Evolutionary conservation across 148 eudicot species (phyloP).

Genomic region (Vaccinium myrtillus): DNA sequence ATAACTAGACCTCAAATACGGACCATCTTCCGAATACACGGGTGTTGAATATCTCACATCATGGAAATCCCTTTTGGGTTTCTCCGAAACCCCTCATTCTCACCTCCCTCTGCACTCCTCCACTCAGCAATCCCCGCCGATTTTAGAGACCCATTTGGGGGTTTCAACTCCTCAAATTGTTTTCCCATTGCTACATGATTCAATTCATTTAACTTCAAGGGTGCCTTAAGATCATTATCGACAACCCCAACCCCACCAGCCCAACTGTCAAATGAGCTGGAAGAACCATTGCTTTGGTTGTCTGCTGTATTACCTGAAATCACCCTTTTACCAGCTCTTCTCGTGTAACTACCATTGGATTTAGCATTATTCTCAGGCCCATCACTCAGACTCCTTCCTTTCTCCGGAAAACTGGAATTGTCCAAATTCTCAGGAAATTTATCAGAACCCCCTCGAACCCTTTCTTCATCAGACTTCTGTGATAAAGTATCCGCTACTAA

Average conservation of each 20-base stretch:
- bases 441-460: conserved; percentile 35
- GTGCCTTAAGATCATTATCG: conserved; percentile 25
- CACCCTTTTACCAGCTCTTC: conserved; percentile 29
- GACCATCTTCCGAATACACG: conserved; percentile 45
- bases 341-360: conserved; percentile 26
- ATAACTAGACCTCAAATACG: conserved; percentile 28
- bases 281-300: conserved; percentile 32
- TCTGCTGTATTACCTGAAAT: conserved; percentile 21
- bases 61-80: conserved; percentile 35
- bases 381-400: conserved; percentile 31
- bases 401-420: conserved; percentile 27
- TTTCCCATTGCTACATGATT: conserved; percentile 21
- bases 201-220: conserved; percentile 23
- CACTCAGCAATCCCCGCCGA: conserved; percentile 33
- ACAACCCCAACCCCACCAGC: conserved; percentile 13
- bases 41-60: conserved; percentile 39
- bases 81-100: conserved; percentile 33
- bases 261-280: conserved; percentile 17
- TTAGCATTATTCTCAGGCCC: conserved; percentile 44
- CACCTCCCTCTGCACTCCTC: conserved; percentile 36
- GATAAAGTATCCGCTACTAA: conserved; percentile 42
- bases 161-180: conserved; percentile 35
- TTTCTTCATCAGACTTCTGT: conserved; percentile 51
- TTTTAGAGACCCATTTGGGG: conserved; percentile 33
- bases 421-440: conserved; percentile 41